These are phyloP conservation scores for Solanum chacoense DNA, from an alignment of 305 asterid species.

Conservation along the genomic window DNA sequence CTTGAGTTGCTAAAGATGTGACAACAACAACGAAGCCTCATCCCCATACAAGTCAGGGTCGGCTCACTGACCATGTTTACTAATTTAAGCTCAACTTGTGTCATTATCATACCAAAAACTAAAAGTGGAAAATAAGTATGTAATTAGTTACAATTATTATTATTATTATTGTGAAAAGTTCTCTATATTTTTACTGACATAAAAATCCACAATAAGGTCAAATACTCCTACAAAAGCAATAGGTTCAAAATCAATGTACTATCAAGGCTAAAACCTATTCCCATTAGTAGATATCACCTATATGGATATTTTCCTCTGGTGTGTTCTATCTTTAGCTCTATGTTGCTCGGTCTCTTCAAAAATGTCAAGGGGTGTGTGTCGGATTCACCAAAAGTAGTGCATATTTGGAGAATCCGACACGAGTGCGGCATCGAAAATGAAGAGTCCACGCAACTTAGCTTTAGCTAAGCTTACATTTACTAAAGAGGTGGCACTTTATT, in stretches of 20 bases:
- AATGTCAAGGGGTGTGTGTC: no score
- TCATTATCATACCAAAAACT: not conserved
- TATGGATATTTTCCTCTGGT: not conserved
- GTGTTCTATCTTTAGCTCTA: not conserved
- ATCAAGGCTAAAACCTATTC: not conserved
- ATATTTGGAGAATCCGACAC: no score
- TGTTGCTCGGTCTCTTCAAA: no score
- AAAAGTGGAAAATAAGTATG: not conserved
- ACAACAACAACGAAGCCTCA: not conserved
- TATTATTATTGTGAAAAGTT: not conserved
- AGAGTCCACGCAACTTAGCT: no score
- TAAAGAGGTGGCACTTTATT: not conserved
- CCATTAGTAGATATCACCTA: not conserved
- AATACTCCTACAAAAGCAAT: not conserved
- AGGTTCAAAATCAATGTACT: not conserved
- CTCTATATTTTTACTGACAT: not conserved
- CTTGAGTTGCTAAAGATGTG: not conserved
- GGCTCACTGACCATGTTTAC: not conserved
- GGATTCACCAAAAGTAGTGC: no score
- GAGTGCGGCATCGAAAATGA: no score
- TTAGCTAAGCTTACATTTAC: not conserved
- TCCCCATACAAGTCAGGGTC: not conserved
- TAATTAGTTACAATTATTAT: not conserved
- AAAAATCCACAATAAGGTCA: not conserved
- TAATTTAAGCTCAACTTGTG: not conserved